These are phyloP conservation scores for Alternaria rosae DNA, from an alignment of 2,329 filamentous ascomycete genomes.

Conservation along the genomic window DNA sequence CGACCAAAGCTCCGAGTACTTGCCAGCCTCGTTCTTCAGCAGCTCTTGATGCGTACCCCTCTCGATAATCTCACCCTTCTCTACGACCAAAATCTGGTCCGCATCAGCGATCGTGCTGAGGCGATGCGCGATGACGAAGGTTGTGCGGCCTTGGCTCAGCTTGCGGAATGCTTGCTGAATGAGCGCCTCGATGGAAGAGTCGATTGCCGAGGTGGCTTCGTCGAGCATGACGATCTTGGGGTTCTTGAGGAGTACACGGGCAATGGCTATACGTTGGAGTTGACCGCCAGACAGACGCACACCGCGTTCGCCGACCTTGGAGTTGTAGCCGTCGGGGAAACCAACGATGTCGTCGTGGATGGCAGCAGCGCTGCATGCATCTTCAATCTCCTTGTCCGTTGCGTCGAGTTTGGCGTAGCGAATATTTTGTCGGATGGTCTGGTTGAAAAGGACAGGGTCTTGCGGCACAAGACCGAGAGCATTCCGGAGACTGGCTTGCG, in stretches of 20 bases:
- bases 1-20: slow-evolving; percentile 86
- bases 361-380: slow-evolving; percentile 67
- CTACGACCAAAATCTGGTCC: slow-evolving; percentile 82
- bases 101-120: slow-evolving; percentile 86
- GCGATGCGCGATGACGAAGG: slow-evolving; percentile 76
- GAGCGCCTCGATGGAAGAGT: slow-evolving; percentile 72
- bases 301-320: slow-evolving; percentile 52
- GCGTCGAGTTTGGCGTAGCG: slow-evolving; percentile 69
- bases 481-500: slow-evolving; percentile 64
- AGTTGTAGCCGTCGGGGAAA: slow-evolving; percentile 58
- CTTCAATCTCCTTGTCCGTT: slow-evolving; percentile 66
- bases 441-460: slow-evolving; percentile 70
- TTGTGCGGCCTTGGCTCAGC: slow-evolving; percentile 68
- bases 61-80: slow-evolving; percentile 78
- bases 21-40: slow-evolving; percentile 68
- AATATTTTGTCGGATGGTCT: slow-evolving; percentile 70
- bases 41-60: slow-evolving; percentile 81
- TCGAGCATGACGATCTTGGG: slow-evolving; percentile 85
- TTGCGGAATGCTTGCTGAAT: slow-evolving; percentile 69
- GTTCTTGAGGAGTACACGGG: slow-evolving; percentile 78
- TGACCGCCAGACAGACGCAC: slow-evolving; percentile 68
- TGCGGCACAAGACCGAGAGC: slow-evolving; percentile 71
- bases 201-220: slow-evolving; percentile 88
- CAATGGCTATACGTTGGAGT: slow-evolving; percentile 71
- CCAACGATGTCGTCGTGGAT: slow-evolving; percentile 70